A percentile compares a stretch with the other conserved stretches of the same genome.
Conservation (phyloP, 2,329 filamentous ascomycete genomes). For the Lasiodiplodia citricola region DNA sequence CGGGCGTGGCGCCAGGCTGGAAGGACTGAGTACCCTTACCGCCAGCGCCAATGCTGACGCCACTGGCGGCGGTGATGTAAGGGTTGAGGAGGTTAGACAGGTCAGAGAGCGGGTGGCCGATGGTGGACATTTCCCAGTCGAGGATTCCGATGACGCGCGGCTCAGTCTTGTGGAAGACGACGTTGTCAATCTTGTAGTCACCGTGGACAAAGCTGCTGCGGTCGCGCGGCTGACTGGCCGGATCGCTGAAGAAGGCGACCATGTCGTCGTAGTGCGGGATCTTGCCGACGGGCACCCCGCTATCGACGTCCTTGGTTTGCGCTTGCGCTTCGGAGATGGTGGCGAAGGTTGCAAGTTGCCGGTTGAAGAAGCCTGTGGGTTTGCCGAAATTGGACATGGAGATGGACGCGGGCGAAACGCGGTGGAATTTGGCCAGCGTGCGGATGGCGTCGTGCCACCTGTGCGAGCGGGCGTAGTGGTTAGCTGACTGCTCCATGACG, state of each 20-base stretch:
- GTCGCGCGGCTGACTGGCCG: constrained; percentile 74
- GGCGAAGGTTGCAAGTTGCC: constrained; percentile 83
- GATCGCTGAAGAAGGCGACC: constrained; percentile 76
- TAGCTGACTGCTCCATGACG: background rate
- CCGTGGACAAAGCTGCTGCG: constrained; percentile 84
- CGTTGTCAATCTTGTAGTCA: constrained; percentile 82
- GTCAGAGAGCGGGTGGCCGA: constrained; percentile 94
- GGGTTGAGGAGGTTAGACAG: constrained; percentile 74
- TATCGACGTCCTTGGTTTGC: constrained; percentile 75
- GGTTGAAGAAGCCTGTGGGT: constrained; percentile 76
- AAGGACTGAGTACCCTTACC: constrained; percentile 55
- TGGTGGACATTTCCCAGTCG: constrained; percentile 98
- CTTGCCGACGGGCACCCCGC: constrained; percentile 74
- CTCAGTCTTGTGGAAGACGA: constrained; percentile 82
- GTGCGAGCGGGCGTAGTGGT: background rate
- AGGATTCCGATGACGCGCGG: constrained; percentile 89
- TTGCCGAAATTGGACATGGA: constrained; percentile 77
- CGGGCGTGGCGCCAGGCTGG: constrained; percentile 66
- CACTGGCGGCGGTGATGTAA: constrained; percentile 48
- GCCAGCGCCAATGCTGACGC: constrained; percentile 45
- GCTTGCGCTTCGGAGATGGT: constrained; percentile 81
- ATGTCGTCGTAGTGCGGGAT: constrained; percentile 85
- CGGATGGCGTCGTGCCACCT: constrained; percentile 83
- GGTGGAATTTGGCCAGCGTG: constrained; percentile 85
- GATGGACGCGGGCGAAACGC: constrained; percentile 69